phyloP scores from a whole-genome alignment of 495 filamentous ascomycete genomes.

The Glutinoglossum americanum region DNA sequence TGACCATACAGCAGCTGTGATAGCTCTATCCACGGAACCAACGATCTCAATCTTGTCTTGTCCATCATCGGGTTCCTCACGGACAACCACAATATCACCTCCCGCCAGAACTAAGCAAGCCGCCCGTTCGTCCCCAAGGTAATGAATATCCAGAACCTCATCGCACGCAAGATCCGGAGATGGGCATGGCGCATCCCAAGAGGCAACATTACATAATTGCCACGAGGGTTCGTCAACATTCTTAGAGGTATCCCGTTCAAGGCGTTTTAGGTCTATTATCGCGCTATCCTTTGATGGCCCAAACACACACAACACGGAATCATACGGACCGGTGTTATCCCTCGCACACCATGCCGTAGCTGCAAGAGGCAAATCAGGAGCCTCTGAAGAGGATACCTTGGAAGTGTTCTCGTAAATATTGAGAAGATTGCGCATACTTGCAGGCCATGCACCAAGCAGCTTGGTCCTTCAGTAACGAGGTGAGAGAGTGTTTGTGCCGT shows the following conservation, averaged over 20 bases:
- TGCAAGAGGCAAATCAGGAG: slow-evolving; percentile 32
- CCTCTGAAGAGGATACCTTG: background rate
- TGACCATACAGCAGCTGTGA: slow-evolving; percentile 79
- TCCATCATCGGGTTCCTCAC: slow-evolving; percentile 45
- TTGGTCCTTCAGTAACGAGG: background rate
- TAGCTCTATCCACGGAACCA: slow-evolving; percentile 79
- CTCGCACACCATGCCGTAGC: slow-evolving; percentile 54
- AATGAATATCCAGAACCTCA: slow-evolving; percentile 52
- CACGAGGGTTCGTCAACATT: slow-evolving; percentile 15
- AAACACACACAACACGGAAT: slow-evolving; percentile 51
- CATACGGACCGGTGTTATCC: slow-evolving; percentile 20
- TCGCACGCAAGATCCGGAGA: slow-evolving; percentile 47
- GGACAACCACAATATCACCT: slow-evolving; percentile 72
- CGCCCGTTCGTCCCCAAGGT: slow-evolving; percentile 57
- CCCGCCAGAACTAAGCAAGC: slow-evolving; percentile 69
- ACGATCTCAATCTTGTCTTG: slow-evolving; percentile 78
- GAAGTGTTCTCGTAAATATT: background rate
- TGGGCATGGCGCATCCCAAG: slow-evolving; percentile 68
- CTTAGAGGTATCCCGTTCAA: slow-evolving; percentile 17
- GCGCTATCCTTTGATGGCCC: slow-evolving; percentile 41
- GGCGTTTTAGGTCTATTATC: slow-evolving; percentile 42
- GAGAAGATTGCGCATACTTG: slow-evolving; percentile 3
- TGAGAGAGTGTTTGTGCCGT: too few relatives aligned
- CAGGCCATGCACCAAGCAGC: background rate
- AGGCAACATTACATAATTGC: slow-evolving; percentile 32